Base-by-base conservation (phyloP, 805 yeast genomes). In the Nakazawaea ernobii region DNA sequence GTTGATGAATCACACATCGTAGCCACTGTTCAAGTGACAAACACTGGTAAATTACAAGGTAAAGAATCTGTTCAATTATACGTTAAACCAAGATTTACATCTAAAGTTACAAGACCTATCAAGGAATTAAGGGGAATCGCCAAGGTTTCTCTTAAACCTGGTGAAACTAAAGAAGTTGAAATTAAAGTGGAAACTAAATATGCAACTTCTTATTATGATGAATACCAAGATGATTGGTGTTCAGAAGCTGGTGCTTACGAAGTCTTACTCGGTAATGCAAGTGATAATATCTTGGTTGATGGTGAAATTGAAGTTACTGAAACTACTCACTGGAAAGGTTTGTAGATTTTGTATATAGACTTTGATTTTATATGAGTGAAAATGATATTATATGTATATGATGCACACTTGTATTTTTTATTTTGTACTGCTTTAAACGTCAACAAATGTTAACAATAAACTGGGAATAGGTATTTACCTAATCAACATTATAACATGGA, bases 101-200 rank as follows among this genome's bases (percentile, higher is more conserved):
- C 75, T 11, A 48, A 57, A 26, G 55, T 71, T 45, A 66, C 65
- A 47, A 69, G 82, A 54, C 80, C 82, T 8, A 56, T 68, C 30
- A 78, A 78, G 60, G 82, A 79, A 54, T 67, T 79, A 58, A 76
- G 74, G 58, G 80, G 72, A 29, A 77, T 74, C 52, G 71, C 60
- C 27, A 77, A 79, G 59, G 71, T 74, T 7, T 56, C 51, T 28
- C 55, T 78, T 44, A 54, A 59, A 41, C 64, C 79, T 11, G 79
- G 79, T 14, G 72, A 69, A 52, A 42, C 67, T 26, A 61, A 62
- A 49, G 56, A 60, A 1, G 74, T 71, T n/a, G 49, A 49, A 1
- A 50, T 75, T 26, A 52, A 51, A 13, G 48, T 75, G 30, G 65
- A 69, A 2, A 48, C 73, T 43, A 71, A 70, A 53, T 77, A 75